phyloP scores from a whole-genome alignment of 2,329 filamentous ascomycete species.

The Talaromyces islandicus region DNA sequence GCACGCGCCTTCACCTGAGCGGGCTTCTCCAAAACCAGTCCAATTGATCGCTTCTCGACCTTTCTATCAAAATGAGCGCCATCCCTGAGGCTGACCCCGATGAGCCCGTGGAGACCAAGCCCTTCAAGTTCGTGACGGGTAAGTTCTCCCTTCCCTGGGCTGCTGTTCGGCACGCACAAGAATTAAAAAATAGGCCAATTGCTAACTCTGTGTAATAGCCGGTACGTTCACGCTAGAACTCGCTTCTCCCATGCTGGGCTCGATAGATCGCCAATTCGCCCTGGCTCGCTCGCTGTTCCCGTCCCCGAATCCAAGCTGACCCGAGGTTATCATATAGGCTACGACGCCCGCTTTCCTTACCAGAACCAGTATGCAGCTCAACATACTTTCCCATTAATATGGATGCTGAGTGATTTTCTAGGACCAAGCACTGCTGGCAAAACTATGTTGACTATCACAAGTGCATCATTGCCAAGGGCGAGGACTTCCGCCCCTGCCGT shows the following conservation, averaged over 20 bases:
- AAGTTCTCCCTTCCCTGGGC: slow-evolving; percentile 37
- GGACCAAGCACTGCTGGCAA: slow-evolving; percentile 99
- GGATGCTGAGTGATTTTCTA: slow-evolving; percentile 17
- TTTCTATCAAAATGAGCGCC: slow-evolving; percentile 73
- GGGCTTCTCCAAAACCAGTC: neutral
- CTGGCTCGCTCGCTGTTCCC: neutral
- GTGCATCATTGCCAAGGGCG: slow-evolving; percentile 96
- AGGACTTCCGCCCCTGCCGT: slow-evolving; percentile 94
- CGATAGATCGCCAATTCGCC: slow-evolving; percentile 6
- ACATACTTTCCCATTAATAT: neutral
- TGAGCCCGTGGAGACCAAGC: slow-evolving; percentile 86
- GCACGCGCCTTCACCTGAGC: slow-evolving; percentile 3
- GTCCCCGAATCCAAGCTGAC: neutral
- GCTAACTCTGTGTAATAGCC: slow-evolving; percentile 41
- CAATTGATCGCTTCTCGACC: slow-evolving; percentile 13
- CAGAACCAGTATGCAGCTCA: slow-evolving; percentile 57
- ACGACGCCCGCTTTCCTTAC: slow-evolving; percentile 98
- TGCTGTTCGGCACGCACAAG: slow-evolving; percentile 4
- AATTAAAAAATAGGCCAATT: slow-evolving; percentile 18
- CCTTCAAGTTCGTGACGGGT: slow-evolving; percentile 99
- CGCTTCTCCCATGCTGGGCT: slow-evolving; percentile 9
- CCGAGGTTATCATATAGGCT: slow-evolving; percentile 54
- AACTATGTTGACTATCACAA: slow-evolving; percentile 99
- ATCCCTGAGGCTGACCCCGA: slow-evolving; percentile 55
- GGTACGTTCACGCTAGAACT: slow-evolving; percentile 35